Percentiles rank a stretch among this genome's conserved stretches.
phyloP scores from a whole-genome alignment of 2,329 filamentous ascomycete genomes.

The Huntiella bhutanensis region DNA sequence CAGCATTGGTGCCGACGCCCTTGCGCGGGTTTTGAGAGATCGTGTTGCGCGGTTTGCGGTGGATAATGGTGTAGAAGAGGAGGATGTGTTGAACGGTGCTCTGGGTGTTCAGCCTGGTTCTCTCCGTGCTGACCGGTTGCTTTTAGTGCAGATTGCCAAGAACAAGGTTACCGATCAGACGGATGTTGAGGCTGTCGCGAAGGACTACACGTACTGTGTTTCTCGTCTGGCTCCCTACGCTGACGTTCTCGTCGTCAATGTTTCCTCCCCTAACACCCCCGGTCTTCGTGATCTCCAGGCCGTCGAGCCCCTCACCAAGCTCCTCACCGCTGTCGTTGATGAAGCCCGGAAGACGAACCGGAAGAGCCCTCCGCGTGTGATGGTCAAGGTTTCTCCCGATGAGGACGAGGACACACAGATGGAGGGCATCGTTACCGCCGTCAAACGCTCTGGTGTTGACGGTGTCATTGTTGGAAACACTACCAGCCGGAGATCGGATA shows the following conservation, averaged over 20 bases:
- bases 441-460: conserved; percentile 70
- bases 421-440: conserved; percentile 69
- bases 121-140: conserved; percentile 51
- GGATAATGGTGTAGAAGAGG: conserved; percentile 49
- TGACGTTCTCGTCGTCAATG: conserved; percentile 94
- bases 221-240: conserved; percentile 67
- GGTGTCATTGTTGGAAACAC: conserved; percentile 96
- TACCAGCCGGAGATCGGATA: conserved; percentile 54
- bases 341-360: conserved; percentile 53
- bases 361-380: conserved; percentile 52
- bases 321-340: conserved; percentile 65
- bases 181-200: conserved; percentile 63
- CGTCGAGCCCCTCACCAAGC: conserved; percentile 59
- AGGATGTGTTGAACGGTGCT: conserved; percentile 56
- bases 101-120: conserved; percentile 69
- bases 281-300: conserved; percentile 77
- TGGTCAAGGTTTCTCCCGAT: conserved; percentile 97
- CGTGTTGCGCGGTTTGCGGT: conserved; percentile 63
- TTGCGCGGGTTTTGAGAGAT: conserved; percentile 61
- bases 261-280: conserved; percentile 90
- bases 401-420: conserved; percentile 76
- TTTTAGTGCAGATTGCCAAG: conserved; percentile 90
- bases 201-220: conserved; percentile 81
- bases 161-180: conserved; percentile 80
- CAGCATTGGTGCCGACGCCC: conserved; percentile 70